Evolutionary conservation across 2,329 filamentous ascomycete species (phyloP).

Genomic region (Daldinia eschscholtzii): DNA sequence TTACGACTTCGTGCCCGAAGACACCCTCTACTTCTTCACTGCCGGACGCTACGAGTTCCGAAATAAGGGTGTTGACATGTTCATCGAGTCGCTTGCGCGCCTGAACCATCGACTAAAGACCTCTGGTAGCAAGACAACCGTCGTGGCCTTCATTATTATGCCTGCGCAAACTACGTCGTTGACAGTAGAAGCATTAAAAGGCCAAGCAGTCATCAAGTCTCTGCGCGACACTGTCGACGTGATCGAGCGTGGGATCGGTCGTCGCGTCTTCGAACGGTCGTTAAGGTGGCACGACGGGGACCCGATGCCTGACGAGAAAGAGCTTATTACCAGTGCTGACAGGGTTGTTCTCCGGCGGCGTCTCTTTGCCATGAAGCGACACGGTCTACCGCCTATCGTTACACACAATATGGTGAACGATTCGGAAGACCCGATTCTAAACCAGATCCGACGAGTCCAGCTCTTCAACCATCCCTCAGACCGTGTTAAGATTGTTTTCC

Average conservation of each 20-base stretch:
- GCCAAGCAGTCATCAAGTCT: slow-evolving; percentile 97
- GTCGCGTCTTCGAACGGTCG: slow-evolving; percentile 93
- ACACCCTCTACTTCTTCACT: slow-evolving; percentile 98
- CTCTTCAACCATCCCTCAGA: slow-evolving; percentile 96
- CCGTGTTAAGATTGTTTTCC: slow-evolving; percentile 97
- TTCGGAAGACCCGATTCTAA: slow-evolving; percentile 90
- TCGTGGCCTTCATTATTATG: slow-evolving; percentile 99
- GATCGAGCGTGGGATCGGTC: slow-evolving; percentile 92
- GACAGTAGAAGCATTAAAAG: slow-evolving; percentile 94
- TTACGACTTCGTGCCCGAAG: slow-evolving; percentile 96
- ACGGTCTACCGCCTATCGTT: slow-evolving; percentile 91
- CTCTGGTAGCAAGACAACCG: slow-evolving; percentile 87
- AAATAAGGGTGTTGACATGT: slow-evolving; percentile 99
- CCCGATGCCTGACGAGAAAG: slow-evolving; percentile 94
- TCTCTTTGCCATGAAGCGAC: slow-evolving; percentile 96
- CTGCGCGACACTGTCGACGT: slow-evolving; percentile 91
- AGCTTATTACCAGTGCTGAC: slow-evolving; percentile 91
- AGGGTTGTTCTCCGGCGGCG: slow-evolving; percentile 91
- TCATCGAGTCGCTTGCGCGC: slow-evolving; percentile 94
- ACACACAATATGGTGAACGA: slow-evolving; percentile 99
- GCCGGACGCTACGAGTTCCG: slow-evolving; percentile 97
- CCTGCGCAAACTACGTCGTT: slow-evolving; percentile 95
- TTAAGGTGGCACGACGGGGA: slow-evolving; percentile 96
- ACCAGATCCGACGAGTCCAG: slow-evolving; percentile 94
- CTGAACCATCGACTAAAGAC: slow-evolving; percentile 93